Percentiles rank a stretch among this genome's conserved stretches.
These are phyloP conservation scores for Metschnikowia cerradonensis DNA, from an alignment of 805 yeast genomes.

Conservation along the genomic window DNA sequence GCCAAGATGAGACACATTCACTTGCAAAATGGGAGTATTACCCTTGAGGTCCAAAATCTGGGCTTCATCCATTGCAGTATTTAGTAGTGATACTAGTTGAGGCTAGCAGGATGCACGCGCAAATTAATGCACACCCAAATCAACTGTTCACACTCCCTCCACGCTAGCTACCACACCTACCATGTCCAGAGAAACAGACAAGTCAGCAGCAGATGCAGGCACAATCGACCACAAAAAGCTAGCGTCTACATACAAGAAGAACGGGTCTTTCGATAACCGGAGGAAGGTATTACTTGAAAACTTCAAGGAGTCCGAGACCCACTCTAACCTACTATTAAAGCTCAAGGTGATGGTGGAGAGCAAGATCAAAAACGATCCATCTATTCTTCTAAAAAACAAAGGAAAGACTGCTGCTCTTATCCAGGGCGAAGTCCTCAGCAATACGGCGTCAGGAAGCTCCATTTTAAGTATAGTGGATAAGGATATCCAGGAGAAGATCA, in stretches of 20 bases:
- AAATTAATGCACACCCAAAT: not conserved
- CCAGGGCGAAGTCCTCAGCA: constrained; percentile 45
- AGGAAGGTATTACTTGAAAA: constrained; percentile 40
- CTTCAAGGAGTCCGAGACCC: constrained; percentile 40
- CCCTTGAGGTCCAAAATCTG: constrained; percentile 8
- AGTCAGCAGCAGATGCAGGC: not conserved
- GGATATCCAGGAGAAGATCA: constrained; percentile 42
- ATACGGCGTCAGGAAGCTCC: constrained; percentile 15
- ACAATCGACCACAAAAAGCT: constrained; percentile 35
- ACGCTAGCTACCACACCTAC: not conserved
- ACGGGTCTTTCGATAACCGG: constrained; percentile 47
- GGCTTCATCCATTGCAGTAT: constrained; percentile 2
- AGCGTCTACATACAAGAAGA: constrained; percentile 41
- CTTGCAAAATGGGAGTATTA: not conserved
- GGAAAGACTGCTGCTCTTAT: constrained; percentile 51
- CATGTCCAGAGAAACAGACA: not conserved
- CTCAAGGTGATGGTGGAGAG: constrained; percentile 41
- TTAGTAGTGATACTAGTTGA: not conserved
- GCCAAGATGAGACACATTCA: constrained; percentile 10
- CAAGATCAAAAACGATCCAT: constrained; percentile 46
- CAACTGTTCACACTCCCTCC: not conserved
- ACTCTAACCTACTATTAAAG: constrained; percentile 36
- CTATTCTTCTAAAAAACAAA: constrained; percentile 43
- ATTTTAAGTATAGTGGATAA: constrained; percentile 39
- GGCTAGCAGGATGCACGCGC: not conserved